Conservation (phyloP, 1,284 basidiomycete genomes). For the Somion occarium region DNA sequence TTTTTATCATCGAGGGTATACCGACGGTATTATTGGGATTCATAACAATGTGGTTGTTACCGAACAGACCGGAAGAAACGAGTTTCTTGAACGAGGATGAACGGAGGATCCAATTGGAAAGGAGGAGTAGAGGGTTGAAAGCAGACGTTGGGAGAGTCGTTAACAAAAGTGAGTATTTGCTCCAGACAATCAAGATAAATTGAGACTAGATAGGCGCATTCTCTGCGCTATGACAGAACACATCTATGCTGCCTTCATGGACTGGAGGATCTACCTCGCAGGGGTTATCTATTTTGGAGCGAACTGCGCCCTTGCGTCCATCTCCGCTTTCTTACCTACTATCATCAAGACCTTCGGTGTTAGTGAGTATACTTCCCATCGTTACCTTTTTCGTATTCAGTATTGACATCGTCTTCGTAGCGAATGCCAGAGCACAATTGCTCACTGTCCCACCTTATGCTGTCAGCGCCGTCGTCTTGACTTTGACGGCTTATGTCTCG, state of each 20-base stretch:
- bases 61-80: conserved; percentile 75
- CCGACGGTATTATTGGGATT: conserved; percentile 69
- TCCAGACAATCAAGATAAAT: conserved; percentile 15
- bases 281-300: conserved; percentile 72
- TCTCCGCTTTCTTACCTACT: conserved; percentile 82
- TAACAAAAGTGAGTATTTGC: conserved; percentile 47
- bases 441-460: conserved; percentile 82
- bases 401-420: conserved; percentile 15
- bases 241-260: conserved; percentile 58
- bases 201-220: conserved; percentile 6
- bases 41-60: conserved; percentile 61
- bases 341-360: conserved; percentile 72
- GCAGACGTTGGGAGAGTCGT: conserved; percentile 64
- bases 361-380: conserved; percentile 30
- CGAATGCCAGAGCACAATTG: conserved; percentile 54
- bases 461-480: conserved; percentile 62
- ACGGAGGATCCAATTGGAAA: conserved; percentile 66
- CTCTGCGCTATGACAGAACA: conserved; percentile 41
- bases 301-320: conserved; percentile 75
- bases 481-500: conserved; percentile 60
- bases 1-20: conserved; percentile 76
- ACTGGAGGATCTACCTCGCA: conserved; percentile 68
- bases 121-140: conserved; percentile 68
- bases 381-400: not conserved
- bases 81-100: conserved; percentile 67